Evolutionary conservation across 2,329 filamentous ascomycete species (phyloP).

Genomic region (Hypoxylon sp.): DNA sequence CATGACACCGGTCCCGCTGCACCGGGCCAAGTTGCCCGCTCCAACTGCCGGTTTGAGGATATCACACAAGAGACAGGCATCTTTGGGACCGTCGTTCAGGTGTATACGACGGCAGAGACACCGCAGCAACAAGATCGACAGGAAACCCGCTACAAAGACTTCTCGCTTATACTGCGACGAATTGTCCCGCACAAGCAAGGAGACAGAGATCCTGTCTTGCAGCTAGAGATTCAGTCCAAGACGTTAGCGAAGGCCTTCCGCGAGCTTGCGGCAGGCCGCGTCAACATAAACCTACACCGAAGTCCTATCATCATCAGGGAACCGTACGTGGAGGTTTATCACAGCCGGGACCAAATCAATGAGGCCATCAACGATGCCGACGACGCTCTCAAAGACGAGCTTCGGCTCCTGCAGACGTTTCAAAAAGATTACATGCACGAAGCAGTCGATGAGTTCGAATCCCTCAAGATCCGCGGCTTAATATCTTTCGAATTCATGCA

Average conservation of each 20-base stretch:
- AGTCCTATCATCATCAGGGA: neutral
- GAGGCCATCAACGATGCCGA: conserved; percentile 1
- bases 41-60: conserved; percentile 1
- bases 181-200: neutral
- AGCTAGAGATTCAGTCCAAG: conserved; percentile 1
- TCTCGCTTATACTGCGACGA: neutral
- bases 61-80: conserved; percentile 3
- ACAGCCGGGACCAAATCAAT: neutral
- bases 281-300: neutral
- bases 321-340: conserved; percentile 1
- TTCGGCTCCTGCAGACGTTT: neutral
- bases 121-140: conserved; percentile 1
- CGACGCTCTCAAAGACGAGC: neutral
- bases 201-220: conserved; percentile 1
- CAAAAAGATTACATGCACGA: conserved; percentile 1
- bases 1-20: neutral
- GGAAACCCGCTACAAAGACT: neutral
- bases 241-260: neutral
- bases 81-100: neutral
- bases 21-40: neutral
- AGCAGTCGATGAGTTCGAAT: neutral
- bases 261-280: neutral
- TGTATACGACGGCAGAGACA: neutral
- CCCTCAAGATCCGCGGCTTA: neutral
- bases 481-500: neutral